phyloP scores from a whole-genome alignment of 108 stramenopile genomes.

The Schizochytrium sp. region DNA sequence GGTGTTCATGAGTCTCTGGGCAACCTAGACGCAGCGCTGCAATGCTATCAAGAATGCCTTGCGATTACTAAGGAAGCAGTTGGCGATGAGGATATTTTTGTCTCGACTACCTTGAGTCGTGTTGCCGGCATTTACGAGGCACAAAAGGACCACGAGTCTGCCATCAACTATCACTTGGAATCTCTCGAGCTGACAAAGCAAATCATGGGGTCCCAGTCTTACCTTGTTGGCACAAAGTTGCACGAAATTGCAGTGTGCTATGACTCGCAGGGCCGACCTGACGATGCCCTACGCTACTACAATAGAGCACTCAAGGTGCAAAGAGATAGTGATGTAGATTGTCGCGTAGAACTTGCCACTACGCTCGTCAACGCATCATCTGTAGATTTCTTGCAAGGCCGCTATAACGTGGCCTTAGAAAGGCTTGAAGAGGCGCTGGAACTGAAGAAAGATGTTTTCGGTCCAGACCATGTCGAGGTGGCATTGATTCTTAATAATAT shows the following conservation, averaged over 20 bases:
- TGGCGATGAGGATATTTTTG: background rate
- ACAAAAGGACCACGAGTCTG: background rate
- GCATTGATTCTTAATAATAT: too few relatives aligned
- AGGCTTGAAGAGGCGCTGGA: too few relatives aligned
- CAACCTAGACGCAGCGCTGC: background rate
- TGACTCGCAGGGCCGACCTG: background rate
- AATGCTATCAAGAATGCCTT: background rate
- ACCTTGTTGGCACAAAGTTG: slow-evolving; percentile 21
- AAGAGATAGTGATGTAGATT: background rate
- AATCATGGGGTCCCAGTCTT: background rate
- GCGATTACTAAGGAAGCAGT: background rate
- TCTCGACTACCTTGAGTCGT: background rate
- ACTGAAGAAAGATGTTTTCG: too few relatives aligned
- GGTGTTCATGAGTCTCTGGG: background rate
- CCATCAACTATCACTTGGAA: background rate
- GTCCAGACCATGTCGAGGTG: too few relatives aligned
- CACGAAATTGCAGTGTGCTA: background rate
- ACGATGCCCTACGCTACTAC: slow-evolving; percentile 38
- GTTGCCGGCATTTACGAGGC: background rate
- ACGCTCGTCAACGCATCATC: background rate
- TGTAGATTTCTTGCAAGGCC: too few relatives aligned
- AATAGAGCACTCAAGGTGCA: background rate
- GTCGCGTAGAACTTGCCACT: slow-evolving; percentile 23
- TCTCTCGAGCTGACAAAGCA: background rate
- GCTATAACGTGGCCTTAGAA: too few relatives aligned